Evolutionary conservation across 1,139 yeast species (phyloP).

Genomic region (Kurtzmaniella quercitrusa): DNA sequence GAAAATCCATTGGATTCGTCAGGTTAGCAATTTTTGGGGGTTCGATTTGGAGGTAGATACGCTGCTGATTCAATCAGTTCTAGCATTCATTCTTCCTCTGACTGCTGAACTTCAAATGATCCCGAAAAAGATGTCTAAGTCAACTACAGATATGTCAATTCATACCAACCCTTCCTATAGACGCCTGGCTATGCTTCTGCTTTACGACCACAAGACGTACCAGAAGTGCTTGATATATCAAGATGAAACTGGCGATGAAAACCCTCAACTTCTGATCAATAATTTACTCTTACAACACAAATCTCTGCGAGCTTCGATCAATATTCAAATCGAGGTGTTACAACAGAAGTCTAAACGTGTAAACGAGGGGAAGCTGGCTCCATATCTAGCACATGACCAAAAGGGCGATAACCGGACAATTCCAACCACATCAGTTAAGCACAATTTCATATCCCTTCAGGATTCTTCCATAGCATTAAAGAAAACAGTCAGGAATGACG

Average conservation of each 20-base stretch:
- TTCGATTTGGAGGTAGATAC: constrained; percentile 21
- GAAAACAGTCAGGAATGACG: constrained; percentile 17
- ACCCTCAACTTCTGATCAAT: constrained; percentile 38
- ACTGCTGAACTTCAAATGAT: constrained; percentile 16
- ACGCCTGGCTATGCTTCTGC: constrained; percentile 52
- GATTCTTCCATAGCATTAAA: constrained; percentile 42
- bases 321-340: constrained; percentile 27
- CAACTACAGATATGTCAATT: constrained; percentile 37
- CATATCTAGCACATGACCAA: constrained; percentile 7
- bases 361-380: neutral
- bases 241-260: constrained; percentile 23
- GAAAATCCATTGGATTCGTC: constrained; percentile 39
- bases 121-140: constrained; percentile 21
- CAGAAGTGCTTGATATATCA: constrained; percentile 35
- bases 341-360: constrained; percentile 8
- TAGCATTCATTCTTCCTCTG: constrained; percentile 25
- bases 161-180: constrained; percentile 49
- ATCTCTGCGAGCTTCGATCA: constrained; percentile 35
- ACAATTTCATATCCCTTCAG: constrained; percentile 37
- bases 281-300: constrained; percentile 38
- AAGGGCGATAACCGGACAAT: constrained; percentile 2
- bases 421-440: constrained; percentile 12
- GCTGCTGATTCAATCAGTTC: constrained; percentile 14
- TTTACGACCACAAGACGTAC: constrained; percentile 40
- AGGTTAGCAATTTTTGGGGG: constrained; percentile 32